Evolutionary conservation across 306 rosid genomes (phyloP), one percentile per base, ranked within the genome.

Genomic region (Pyrus communis): DNA sequence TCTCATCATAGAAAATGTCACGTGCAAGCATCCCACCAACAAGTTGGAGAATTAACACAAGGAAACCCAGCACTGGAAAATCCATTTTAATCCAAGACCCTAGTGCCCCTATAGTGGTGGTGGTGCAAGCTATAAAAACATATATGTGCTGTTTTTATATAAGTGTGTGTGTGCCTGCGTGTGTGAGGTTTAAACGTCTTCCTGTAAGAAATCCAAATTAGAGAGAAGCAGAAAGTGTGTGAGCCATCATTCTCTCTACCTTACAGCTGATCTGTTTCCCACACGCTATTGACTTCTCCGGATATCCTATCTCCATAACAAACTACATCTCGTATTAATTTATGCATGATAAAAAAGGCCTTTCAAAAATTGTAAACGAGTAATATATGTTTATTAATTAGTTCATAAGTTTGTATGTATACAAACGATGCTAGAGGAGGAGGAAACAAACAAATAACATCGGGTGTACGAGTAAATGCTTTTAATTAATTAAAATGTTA

Each of bases 231-330:
- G n/a, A 30, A 82, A 46, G 78, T 9, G 74, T 27, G 82, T 80
- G 82, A 82, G 78, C 87, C 86, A 84, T 85, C 78, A 78, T 81
- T 75, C 59, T 21, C 70, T 51, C 66, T 61, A 61, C 28, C 46
- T 58, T 40, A 22, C 42, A 38, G 42, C 75, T 23, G 31, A 23
- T 60, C 38, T 77, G 77, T 76, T 71, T 38, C 83, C 82, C 76
- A 77, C 88, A 88, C 90, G 85, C 72, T 45, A 81, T 45, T 82
- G 83, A 79, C 85, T 70, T 74, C 65, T 77, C 40, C 54, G 67
- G 64, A 66, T 71, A 58, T 69, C 6, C 35, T 52, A 66, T 74
- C 75, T 74, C 54, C 77, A 33, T 79, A 75, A 63, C 62, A 46
- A 63, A 75, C 71, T 38, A 38, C 10, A 7, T 38, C 42, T 38